Percentiles rank a stretch among this genome's conserved stretches.
Evolutionary conservation across 495 filamentous ascomycete species (phyloP).

Genomic region (Pyronema domesticum): DNA sequence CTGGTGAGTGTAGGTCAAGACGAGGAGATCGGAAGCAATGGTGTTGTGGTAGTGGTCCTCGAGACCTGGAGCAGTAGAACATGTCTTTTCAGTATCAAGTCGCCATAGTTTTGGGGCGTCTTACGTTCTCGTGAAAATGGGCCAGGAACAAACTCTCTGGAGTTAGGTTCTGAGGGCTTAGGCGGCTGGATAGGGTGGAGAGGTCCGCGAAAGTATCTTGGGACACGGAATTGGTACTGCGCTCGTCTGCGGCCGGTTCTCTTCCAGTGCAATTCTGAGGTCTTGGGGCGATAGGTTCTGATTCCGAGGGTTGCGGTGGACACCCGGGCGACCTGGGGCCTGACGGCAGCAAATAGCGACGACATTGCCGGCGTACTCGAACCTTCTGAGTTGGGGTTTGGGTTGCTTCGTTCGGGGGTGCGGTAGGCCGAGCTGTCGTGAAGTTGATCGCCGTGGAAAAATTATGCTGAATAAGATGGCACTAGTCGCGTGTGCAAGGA

Average conservation of each 20-base stretch:
- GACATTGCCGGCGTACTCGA: background rate
- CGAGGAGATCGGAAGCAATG: constrained; percentile 75
- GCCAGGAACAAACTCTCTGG: constrained; percentile 76
- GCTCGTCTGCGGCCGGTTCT: constrained; percentile 6
- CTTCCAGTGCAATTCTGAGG: constrained; percentile 15
- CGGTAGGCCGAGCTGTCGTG: no score
- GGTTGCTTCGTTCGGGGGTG: no score
- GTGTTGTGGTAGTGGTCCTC: constrained; percentile 79
- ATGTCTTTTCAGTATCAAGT: background rate
- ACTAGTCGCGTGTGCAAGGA: background rate
- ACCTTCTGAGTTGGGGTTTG: background rate
- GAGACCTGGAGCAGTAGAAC: constrained; percentile 26
- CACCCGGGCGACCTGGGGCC: background rate
- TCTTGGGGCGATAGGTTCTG: background rate
- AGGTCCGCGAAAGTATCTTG: constrained; percentile 83
- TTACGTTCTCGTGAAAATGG: constrained; percentile 70
- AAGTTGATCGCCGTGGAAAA: background rate
- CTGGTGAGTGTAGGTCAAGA: constrained; percentile 65
- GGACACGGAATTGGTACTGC: constrained; percentile 69
- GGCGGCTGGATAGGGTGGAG: constrained; percentile 82
- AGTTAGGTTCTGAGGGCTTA: constrained; percentile 62
- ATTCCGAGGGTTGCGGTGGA: background rate
- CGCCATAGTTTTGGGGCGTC: background rate
- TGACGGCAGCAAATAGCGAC: background rate
- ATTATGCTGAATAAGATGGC: background rate